Conservation (phyloP, 1,139 yeast species). For the Pneumocystis murina region DNA sequence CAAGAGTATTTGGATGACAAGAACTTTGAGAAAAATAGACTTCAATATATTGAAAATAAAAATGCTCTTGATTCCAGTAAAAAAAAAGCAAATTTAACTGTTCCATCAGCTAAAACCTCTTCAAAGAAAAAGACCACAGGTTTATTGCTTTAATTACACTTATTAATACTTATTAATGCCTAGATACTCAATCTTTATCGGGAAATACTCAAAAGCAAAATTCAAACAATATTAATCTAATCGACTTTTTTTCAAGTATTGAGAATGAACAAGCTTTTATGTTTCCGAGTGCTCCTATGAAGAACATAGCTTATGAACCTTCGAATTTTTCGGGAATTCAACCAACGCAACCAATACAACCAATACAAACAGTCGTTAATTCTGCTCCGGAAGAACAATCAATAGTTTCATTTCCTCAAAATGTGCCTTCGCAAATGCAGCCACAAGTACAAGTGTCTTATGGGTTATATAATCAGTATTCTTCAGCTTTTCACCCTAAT, state of each 20-base stretch:
- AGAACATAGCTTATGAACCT: not conserved
- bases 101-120: slow-evolving; percentile 18
- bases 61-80: slow-evolving; percentile 19
- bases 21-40: slow-evolving; percentile 65
- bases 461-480: not conserved
- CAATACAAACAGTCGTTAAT: not conserved
- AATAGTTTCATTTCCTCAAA: not conserved
- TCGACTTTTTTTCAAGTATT: slow-evolving; percentile 17
- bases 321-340: not conserved
- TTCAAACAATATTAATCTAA: slow-evolving; percentile 14
- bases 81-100: slow-evolving; percentile 3
- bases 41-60: slow-evolving; percentile 57
- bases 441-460: not conserved
- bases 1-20: slow-evolving; percentile 81
- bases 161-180: slow-evolving; percentile 15
- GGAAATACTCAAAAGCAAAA: slow-evolving; percentile 3
- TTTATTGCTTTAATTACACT: slow-evolving; percentile 17
- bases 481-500: not conserved
- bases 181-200: slow-evolving; percentile 10
- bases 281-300: slow-evolving; percentile 1
- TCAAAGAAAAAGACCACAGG: slow-evolving; percentile 19
- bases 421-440: not conserved
- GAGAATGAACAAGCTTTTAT: slow-evolving; percentile 11
- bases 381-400: too few relatives aligned
- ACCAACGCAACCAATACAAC: not conserved